A percentile compares a stretch with the other conserved stretches of the same genome.
Conservation (phyloP, 768 basidiomycete genomes). For the Phylloporus sp. region DNA sequence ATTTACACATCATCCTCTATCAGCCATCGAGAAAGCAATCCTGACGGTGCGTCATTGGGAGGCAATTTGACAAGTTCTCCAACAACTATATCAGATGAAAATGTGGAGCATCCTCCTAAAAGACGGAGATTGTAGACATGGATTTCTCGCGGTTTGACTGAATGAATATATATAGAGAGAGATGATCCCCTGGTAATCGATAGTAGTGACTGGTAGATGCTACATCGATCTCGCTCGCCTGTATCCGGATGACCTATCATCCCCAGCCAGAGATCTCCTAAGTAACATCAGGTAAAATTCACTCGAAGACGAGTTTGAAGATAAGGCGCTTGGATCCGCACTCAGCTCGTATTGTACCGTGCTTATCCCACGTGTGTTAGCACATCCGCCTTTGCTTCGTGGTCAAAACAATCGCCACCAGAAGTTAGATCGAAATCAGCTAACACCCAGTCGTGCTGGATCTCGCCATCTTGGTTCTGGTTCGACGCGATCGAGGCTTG, state of each 20-base stretch:
- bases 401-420: constrained; percentile 48
- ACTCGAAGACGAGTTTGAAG: constrained; percentile 54
- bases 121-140: too few species aligned
- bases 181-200: too few species aligned
- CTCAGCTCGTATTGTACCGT: constrained; percentile 72
- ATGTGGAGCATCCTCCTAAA: too few species aligned
- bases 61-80: too few species aligned
- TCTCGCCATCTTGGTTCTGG: constrained; percentile 80
- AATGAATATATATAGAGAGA: too few species aligned
- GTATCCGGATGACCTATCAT: constrained; percentile 68
- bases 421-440: constrained; percentile 96
- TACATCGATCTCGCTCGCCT: constrained; percentile 78
- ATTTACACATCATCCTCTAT: too few species aligned
- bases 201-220: too few species aligned
- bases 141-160: too few species aligned
- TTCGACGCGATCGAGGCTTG: too few species aligned
- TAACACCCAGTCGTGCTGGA: constrained; percentile 99
- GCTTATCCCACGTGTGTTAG: constrained; percentile 38
- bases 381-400: neutral
- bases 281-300: constrained; percentile 14
- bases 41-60: too few species aligned
- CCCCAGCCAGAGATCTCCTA: neutral
- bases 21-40: too few species aligned
- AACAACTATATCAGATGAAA: too few species aligned
- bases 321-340: constrained; percentile 61